Conservation (phyloP, 1,284 basidiomycete genomes). For the Marasmius oreades region DNA sequence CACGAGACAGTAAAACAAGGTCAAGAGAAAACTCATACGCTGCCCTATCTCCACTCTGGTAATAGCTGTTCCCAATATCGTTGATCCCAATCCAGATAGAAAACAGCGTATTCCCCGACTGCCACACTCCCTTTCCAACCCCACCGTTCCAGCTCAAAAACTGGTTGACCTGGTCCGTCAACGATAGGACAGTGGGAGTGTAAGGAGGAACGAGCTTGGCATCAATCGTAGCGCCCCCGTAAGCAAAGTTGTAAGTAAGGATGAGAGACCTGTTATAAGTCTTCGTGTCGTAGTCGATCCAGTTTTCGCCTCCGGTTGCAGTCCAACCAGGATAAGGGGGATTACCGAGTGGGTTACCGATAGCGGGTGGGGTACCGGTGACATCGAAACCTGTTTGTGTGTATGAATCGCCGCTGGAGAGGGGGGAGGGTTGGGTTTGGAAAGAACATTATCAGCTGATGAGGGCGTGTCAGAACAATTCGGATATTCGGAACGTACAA, state of each 20-base stretch:
- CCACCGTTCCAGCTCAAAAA: conserved; percentile 42
- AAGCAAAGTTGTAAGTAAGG: conserved; percentile 58
- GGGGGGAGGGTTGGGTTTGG: too few species aligned
- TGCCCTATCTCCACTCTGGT: conserved; percentile 38
- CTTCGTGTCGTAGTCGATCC: conserved; percentile 49
- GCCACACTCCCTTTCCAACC: conserved; percentile 48
- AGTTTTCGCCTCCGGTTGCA: conserved; percentile 52
- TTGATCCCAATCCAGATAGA: conserved; percentile 62
- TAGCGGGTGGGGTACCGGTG: conserved; percentile 35
- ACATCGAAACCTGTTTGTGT: conserved; percentile 49
- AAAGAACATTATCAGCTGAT: too few species aligned
- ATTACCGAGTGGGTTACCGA: conserved; percentile 53
- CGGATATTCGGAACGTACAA: conserved; percentile 40
- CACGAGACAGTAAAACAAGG: not conserved
- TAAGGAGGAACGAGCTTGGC: conserved; percentile 47
- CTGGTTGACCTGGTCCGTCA: conserved; percentile 53
- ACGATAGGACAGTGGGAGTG: conserved; percentile 42
- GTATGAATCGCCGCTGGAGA: conserved; percentile 52
- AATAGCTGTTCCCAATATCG: conserved; percentile 55
- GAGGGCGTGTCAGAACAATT: too few species aligned
- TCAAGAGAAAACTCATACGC: conserved; percentile 34
- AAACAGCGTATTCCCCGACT: conserved; percentile 46
- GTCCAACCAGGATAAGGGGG: conserved; percentile 56
- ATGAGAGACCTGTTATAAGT: conserved; percentile 48
- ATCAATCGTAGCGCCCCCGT: conserved; percentile 60